Percentiles rank a stretch among this genome's conserved stretches.
phyloP scores from a whole-genome alignment of 805 yeast species.

The Yarrowia deformans region DNA sequence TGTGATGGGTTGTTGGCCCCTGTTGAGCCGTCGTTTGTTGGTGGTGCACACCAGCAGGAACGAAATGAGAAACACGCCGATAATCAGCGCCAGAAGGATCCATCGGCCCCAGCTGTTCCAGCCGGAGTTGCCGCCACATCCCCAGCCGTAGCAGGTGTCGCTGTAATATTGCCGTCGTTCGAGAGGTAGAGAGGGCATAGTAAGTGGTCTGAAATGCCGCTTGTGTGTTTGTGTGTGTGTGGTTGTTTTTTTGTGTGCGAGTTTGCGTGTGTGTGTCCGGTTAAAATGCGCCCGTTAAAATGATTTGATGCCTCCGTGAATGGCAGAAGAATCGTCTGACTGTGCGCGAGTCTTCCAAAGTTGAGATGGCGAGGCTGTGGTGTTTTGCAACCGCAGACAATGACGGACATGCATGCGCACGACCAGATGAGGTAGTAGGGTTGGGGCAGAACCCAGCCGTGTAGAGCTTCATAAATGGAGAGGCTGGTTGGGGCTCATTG shows the following conservation, averaged over 20 bases:
- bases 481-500: neutral
- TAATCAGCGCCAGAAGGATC: constrained; percentile 48
- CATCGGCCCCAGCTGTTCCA: constrained; percentile 52
- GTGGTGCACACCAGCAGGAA: constrained; percentile 46
- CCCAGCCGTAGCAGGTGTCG: constrained; percentile 39
- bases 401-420: constrained; percentile 11
- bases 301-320: no score
- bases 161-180: constrained; percentile 34
- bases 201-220: no score
- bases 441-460: constrained; percentile 4
- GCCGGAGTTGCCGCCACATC: constrained; percentile 42
- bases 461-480: neutral
- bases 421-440: neutral
- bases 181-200: constrained; percentile 22
- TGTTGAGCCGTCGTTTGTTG: constrained; percentile 46
- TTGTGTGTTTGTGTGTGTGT: neutral
- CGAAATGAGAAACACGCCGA: constrained; percentile 44
- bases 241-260: constrained; percentile 52
- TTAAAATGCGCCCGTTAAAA: neutral
- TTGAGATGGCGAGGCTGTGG: constrained; percentile 27
- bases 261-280: neutral
- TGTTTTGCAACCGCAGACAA: constrained; percentile 23
- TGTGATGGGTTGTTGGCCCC: constrained; percentile 63
- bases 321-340: no score
- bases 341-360: neutral